Conservation (phyloP, 2,329 filamentous ascomycete species). For the Fusarium miscanthi region DNA sequence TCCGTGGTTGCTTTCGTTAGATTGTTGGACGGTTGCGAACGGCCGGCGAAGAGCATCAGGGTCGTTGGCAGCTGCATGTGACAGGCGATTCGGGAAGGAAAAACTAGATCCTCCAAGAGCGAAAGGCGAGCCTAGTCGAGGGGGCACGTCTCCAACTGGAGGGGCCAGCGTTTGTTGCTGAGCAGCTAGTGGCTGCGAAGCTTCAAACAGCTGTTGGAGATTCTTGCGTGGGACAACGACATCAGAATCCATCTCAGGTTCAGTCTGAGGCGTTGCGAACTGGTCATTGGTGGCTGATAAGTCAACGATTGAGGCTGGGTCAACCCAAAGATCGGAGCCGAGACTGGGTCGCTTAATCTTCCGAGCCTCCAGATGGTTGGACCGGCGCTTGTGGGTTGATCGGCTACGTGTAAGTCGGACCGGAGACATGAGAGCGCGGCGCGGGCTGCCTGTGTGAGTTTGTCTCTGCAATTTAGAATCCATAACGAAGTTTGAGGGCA, state of each 20-base stretch:
- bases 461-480: slow-evolving; percentile 53
- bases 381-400: slow-evolving; percentile 66
- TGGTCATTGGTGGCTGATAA: slow-evolving; percentile 41
- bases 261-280: slow-evolving; percentile 50
- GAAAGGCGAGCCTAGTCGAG: slow-evolving; percentile 70
- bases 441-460: slow-evolving; percentile 62
- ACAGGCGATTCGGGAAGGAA: slow-evolving; percentile 70
- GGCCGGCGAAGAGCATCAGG: slow-evolving; percentile 59
- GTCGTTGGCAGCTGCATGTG: slow-evolving; percentile 59
- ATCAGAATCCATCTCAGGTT: slow-evolving; percentile 39
- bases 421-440: slow-evolving; percentile 64
- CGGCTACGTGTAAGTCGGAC: slow-evolving; percentile 62
- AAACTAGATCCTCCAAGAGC: slow-evolving; percentile 61
- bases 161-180: slow-evolving; percentile 37
- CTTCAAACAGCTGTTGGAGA: slow-evolving; percentile 55
- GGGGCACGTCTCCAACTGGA: slow-evolving; percentile 52
- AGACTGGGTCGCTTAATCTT: slow-evolving; percentile 64
- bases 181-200: slow-evolving; percentile 40
- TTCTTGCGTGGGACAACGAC: slow-evolving; percentile 57
- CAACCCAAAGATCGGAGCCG: slow-evolving; percentile 64
- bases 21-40: slow-evolving; percentile 68
- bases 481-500: slow-evolving; percentile 53
- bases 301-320: slow-evolving; percentile 51
- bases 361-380: slow-evolving; percentile 62
- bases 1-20: slow-evolving; percentile 49